Conservation (phyloP, 805 yeast genomes). For the Brettanomyces custersianus region DNA sequence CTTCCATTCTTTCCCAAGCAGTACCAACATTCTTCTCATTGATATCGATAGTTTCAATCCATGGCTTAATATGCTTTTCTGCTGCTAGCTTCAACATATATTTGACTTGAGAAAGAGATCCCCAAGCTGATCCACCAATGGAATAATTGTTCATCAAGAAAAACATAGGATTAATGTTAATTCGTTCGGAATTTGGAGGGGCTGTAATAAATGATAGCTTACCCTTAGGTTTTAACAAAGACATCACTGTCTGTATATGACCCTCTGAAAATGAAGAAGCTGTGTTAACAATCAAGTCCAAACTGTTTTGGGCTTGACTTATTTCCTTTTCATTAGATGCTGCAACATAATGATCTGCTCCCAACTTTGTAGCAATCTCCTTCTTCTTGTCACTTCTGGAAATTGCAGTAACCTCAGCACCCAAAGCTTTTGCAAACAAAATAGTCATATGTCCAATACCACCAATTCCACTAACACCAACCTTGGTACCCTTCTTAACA, state of each 20-base stretch:
- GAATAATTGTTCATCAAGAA: slow-evolving; percentile 24
- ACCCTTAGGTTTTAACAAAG: slow-evolving; percentile 24
- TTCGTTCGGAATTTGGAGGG: slow-evolving; percentile 28
- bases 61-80: slow-evolving; percentile 36
- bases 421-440: slow-evolving; percentile 48
- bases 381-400: slow-evolving; percentile 42
- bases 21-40: slow-evolving; percentile 31
- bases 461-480: slow-evolving; percentile 41
- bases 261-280: slow-evolving; percentile 32
- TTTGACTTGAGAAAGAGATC: slow-evolving; percentile 36
- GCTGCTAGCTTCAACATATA: slow-evolving; percentile 41
- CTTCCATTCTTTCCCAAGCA: slow-evolving; percentile 38
- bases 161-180: slow-evolving; percentile 26
- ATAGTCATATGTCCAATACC: slow-evolving; percentile 41
- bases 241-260: slow-evolving; percentile 16
- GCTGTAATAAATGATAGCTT: slow-evolving; percentile 22
- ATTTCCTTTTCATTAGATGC: slow-evolving; percentile 41
- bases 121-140: slow-evolving; percentile 29
- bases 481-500: slow-evolving; percentile 39
- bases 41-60: slow-evolving; percentile 44
- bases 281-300: slow-evolving; percentile 42
- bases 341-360: slow-evolving; percentile 47
- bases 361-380: slow-evolving; percentile 39
- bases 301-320: slow-evolving; percentile 20
- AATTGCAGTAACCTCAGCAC: slow-evolving; percentile 50